Evolutionary conservation across 257 asterid genomes (phyloP), one percentile per base, ranked within the genome.

Genomic region (Datura wrightii): DNA sequence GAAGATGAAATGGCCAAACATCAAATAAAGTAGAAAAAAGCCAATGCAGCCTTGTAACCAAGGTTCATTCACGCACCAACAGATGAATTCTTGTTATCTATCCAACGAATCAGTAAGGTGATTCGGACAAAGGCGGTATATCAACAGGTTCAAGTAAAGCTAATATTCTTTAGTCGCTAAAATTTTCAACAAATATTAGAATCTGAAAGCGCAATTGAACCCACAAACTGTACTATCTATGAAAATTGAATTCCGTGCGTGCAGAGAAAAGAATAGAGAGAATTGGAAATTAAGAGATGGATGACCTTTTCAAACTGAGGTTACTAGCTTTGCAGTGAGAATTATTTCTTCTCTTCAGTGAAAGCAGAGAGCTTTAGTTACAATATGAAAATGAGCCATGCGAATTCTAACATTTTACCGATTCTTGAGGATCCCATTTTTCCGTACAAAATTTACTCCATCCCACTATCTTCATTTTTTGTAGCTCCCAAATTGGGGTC

Each of bases 221-320:
- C 10, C 5, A 65, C 10, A 65, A 34, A 34, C 63, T 16, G 24
- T 15, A 11, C 8, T 15, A 3, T 14, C 3, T 15, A 3, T 37
- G 48, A 13, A n/a, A 41, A 18, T 70, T 41, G 2, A 41, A 67
- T 37, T 24, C 31, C 31, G 31, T 24, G 31, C 31, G 31, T 24
- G 31, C 31, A 24, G 31, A 24, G 31, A 24, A 24, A 24, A 24
- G 31, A 24, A 24, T 24, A 16, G 5, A 42, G 10, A 70, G 37
- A 46, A 72, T 46, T n/a, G 6, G 59, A 19, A 46, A 48, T 24
- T 24, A 24, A 24, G 31, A 24, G 31, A 24, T 24, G 31, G 56
- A 18, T 24, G 82, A 76, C 62, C 82, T 74, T 74, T 74, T 74
- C 60, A 74, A 48, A 31, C 60, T 50, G 46, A 76, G 62, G 82